These are phyloP conservation scores for Pycnococcus provasolii DNA, from an alignment of 139 green algal species.

Conservation along the genomic window DNA sequence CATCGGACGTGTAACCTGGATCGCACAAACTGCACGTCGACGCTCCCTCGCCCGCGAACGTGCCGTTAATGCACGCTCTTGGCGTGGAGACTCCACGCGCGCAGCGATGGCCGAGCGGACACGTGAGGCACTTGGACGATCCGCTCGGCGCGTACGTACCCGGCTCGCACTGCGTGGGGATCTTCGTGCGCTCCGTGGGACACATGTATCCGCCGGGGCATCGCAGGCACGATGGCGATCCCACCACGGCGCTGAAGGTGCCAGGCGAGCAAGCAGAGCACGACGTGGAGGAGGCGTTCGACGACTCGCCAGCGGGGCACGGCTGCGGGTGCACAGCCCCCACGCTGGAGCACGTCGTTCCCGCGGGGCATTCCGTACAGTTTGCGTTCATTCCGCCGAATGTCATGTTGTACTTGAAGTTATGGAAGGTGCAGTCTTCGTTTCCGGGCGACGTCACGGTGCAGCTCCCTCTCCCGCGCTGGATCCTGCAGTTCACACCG, in stretches of 20 bases:
- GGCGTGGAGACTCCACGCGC: background rate
- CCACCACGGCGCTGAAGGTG: no score
- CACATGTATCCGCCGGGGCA: background rate
- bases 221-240: background rate
- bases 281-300: no score
- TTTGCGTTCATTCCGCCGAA: background rate
- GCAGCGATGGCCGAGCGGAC: conserved; percentile 1
- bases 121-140: background rate
- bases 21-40: background rate
- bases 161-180: background rate
- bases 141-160: background rate
- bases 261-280: no score
- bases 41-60: conserved; percentile 2
- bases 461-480: no score
- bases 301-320: background rate
- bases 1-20: background rate
- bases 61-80: background rate
- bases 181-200: background rate
- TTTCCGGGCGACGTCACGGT: no score
- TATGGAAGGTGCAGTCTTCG: no score
- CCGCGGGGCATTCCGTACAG: background rate
- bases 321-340: background rate
- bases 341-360: background rate
- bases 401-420: no score
- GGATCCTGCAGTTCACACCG: no score